Base-by-base conservation (phyloP, 2,329 filamentous ascomycete genomes). In the Aspergillus persii region DNA sequence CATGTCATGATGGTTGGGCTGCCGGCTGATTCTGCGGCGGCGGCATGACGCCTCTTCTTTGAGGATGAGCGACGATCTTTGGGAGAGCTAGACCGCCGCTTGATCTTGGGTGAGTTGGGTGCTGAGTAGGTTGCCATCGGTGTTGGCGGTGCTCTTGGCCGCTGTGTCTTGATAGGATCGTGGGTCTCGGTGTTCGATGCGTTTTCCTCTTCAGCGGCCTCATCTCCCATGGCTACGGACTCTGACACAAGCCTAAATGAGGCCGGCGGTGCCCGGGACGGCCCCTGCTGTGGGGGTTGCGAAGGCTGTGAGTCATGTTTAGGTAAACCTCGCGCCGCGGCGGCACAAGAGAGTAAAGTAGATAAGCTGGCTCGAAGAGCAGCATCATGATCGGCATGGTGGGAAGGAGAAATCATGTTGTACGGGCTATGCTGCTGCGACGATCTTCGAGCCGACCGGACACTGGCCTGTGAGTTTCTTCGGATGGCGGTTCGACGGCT, bases 341-440 rank as follows among this genome's bases (percentile, higher is more conserved):
- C 92, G 0, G 92, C 94, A 69, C 92, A 96, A n/a, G 94, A 97
- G 11, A 99, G 85, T 11, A 99, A 83, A 0, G 95, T 98, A 0
- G 92, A 96, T n/a, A 99, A 83, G 52, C 92, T 96, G 23, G 95
- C 92, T 36, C 95, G 88, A 9, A 99, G 83, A 2, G 92, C 95
- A 31, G 92, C 95, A 68, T 99, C 95, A 68, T 98, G 93, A 68
- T 98, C 92, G 51, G 91, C 88, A 66, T 92, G 91, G 68, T 91
- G 86, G 3, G 86, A 85, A 1, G 91, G 89, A 0, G 89, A 88
- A 71, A 91, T 85, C 72, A 90, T 86, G 73, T 87, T 89, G 71
- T 84, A 86, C 8, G 84, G 83, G 44, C 79, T 78, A 69, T 86
- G 85, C 48, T 72, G 70, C 49, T 72, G 66, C 56, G 67, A 66